A percentile compares a stretch with the other conserved stretches of the same genome.
Conservation (phyloP, 306 rosid species). For the Morella rubra region DNA sequence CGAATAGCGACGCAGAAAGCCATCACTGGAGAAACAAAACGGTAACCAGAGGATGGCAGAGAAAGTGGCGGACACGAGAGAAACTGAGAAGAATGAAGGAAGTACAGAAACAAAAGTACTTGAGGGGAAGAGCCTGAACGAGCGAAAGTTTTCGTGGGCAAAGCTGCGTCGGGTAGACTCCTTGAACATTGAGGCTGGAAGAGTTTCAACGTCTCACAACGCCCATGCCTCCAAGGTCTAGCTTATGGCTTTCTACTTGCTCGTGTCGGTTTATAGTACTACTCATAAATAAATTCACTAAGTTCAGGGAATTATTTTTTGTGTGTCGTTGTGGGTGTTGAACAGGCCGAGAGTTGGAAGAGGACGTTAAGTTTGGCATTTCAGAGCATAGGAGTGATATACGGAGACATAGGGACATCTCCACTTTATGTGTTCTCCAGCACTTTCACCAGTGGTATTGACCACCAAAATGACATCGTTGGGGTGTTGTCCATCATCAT, state of each 20-base stretch:
- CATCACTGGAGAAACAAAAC: slow-evolving; percentile 2
- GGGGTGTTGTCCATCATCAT: slow-evolving; percentile 75
- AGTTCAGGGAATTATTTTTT: too few species aligned
- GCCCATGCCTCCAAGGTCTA: slow-evolving; percentile 34
- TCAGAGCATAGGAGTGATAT: slow-evolving; percentile 81
- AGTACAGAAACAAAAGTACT: background rate
- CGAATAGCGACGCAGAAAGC: background rate
- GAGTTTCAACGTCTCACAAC: slow-evolving; percentile 35
- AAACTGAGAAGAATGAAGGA: slow-evolving; percentile 3
- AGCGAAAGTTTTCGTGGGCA: slow-evolving; percentile 60
- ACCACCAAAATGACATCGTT: slow-evolving; percentile 43
- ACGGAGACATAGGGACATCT: slow-evolving; percentile 90
- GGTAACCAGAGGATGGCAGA: background rate
- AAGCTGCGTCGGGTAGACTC: slow-evolving; percentile 73
- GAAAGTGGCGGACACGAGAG: slow-evolving; percentile 1
- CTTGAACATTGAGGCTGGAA: slow-evolving; percentile 80
- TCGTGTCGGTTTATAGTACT: background rate
- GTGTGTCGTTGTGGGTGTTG: background rate
- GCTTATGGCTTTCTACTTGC: background rate
- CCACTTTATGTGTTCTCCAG: slow-evolving; percentile 69
- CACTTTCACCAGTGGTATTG: slow-evolving; percentile 40
- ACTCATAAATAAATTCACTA: too few species aligned
- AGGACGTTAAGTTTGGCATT: slow-evolving; percentile 61
- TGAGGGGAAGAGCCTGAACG: slow-evolving; percentile 17
- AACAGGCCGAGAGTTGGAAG: slow-evolving; percentile 39